These are phyloP conservation scores for Trichoderma koningii DNA, from an alignment of 2,329 filamentous ascomycete genomes.

Conservation along the genomic window DNA sequence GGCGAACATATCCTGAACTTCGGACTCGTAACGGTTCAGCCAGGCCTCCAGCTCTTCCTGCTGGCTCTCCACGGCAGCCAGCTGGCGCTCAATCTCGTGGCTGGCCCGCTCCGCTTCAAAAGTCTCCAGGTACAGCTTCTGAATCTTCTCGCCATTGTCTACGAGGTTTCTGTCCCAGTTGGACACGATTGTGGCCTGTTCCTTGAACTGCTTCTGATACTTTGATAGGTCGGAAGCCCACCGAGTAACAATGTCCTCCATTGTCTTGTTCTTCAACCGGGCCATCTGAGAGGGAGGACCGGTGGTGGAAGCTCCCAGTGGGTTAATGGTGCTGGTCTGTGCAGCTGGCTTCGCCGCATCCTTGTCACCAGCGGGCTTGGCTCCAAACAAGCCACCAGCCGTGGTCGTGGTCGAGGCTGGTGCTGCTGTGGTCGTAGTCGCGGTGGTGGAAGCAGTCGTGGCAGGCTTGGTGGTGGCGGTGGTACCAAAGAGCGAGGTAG, in stretches of 20 bases:
- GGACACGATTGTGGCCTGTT: slow-evolving; percentile 83
- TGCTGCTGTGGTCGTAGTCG: slow-evolving; percentile 34
- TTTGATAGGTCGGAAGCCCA: slow-evolving; percentile 96
- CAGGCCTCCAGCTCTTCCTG: slow-evolving; percentile 87
- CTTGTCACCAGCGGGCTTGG: slow-evolving; percentile 39
- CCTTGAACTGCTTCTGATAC: slow-evolving; percentile 95
- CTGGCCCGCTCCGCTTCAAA: slow-evolving; percentile 93
- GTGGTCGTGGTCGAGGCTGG: slow-evolving; percentile 37
- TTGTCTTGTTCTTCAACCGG: slow-evolving; percentile 94
- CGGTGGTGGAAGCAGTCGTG: slow-evolving; percentile 27
- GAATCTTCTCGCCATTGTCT: slow-evolving; percentile 92
- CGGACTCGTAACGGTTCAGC: slow-evolving; percentile 87
- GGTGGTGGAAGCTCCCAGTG: slow-evolving; percentile 71
- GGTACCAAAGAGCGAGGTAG: slow-evolving; percentile 35
- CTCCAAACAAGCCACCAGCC: slow-evolving; percentile 40
- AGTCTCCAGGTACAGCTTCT: slow-evolving; percentile 86
- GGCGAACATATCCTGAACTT: slow-evolving; percentile 85
- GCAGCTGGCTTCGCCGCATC: slow-evolving; percentile 38
- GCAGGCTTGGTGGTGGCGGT: slow-evolving; percentile 31
- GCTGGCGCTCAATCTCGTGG: slow-evolving; percentile 88
- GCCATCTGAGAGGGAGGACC: slow-evolving; percentile 84
- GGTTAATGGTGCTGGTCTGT: slow-evolving; percentile 40
- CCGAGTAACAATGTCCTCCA: slow-evolving; percentile 97
- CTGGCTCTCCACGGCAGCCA: slow-evolving; percentile 85
- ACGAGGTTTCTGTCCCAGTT: slow-evolving; percentile 91